Evolutionary conservation across 768 basidiomycete genomes (phyloP).

Genomic region (Exidia glandulosa): DNA sequence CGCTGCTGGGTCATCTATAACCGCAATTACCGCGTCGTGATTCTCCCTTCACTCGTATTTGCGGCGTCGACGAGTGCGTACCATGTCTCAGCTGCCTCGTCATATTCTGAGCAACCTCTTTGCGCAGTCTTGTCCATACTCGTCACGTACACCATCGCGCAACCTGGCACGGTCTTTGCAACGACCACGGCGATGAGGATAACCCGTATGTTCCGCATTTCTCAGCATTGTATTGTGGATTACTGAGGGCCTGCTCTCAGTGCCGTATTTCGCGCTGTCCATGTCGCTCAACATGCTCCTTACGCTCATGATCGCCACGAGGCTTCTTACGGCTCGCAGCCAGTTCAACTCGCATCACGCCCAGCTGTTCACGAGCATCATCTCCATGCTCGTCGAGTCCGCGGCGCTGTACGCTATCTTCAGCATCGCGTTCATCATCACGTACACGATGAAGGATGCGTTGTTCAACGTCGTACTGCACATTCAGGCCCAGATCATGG

Average conservation of each 20-base stretch:
- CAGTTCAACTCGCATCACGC: constrained; percentile 4
- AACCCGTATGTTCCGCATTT: too few relatives aligned
- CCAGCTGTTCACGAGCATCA: neutral
- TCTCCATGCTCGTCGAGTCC: constrained; percentile 2
- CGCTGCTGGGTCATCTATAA: neutral
- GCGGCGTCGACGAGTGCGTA: neutral
- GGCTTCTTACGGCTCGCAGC: constrained; percentile 17
- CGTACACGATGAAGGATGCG: neutral
- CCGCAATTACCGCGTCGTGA: neutral
- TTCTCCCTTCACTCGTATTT: neutral
- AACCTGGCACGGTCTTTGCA: neutral
- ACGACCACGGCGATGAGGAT: neutral
- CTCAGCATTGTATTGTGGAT: too few relatives aligned
- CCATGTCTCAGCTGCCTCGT: neutral
- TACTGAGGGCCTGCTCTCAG: too few relatives aligned
- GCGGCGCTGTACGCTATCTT: constrained; percentile 1
- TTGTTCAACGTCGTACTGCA: constrained; percentile 1
- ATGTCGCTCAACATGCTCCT: constrained; percentile 18
- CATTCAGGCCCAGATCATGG: constrained; percentile 3
- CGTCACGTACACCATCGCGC: neutral
- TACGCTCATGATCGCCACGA: constrained; percentile 22
- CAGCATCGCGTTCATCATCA: neutral
- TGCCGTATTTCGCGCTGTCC: neutral
- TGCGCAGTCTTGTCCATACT: neutral
- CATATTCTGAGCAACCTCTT: neutral